These are phyloP conservation scores for Sporothrix curviconia DNA, from an alignment of 2,329 filamentous ascomycete genomes.

Conservation along the genomic window DNA sequence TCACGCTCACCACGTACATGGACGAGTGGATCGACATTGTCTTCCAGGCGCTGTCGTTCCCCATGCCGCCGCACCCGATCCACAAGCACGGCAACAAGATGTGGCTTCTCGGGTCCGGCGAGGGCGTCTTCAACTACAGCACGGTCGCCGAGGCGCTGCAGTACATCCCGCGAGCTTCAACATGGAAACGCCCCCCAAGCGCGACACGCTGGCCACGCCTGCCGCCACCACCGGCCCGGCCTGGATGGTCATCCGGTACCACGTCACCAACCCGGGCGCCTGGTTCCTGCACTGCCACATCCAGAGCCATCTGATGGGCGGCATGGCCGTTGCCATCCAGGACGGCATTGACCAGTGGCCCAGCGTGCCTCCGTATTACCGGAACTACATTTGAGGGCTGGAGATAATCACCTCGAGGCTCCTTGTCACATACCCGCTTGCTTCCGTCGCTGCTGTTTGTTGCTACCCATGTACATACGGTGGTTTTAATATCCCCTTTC, in stretches of 20 bases:
- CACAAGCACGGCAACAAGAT: slow-evolving; percentile 60
- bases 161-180: slow-evolving; percentile 48
- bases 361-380: slow-evolving; percentile 26
- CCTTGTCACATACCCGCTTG: too few species aligned
- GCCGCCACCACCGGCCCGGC: slow-evolving; percentile 25
- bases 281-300: slow-evolving; percentile 54
- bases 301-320: slow-evolving; percentile 45
- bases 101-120: slow-evolving; percentile 48
- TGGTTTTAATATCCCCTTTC: too few species aligned
- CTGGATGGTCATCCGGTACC: slow-evolving; percentile 49
- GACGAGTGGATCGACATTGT: slow-evolving; percentile 52
- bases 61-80: slow-evolving; percentile 52
- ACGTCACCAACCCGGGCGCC: slow-evolving; percentile 45
- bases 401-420: too few species aligned
- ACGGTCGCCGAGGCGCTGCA: slow-evolving; percentile 46
- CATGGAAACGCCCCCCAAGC: slow-evolving; percentile 45
- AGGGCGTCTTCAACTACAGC: slow-evolving; percentile 44
- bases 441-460: too few species aligned
- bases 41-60: slow-evolving; percentile 35
- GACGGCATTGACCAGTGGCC: slow-evolving; percentile 42
- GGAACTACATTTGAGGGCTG: not conserved
- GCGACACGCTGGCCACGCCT: slow-evolving; percentile 43
- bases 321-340: slow-evolving; percentile 48
- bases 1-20: slow-evolving; percentile 42
- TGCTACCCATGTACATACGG: too few species aligned